Percentiles rank a stretch among this genome's conserved stretches.
These are phyloP conservation scores for Rosa hybrid DNA, from an alignment of 331 rosid genomes.

Conservation along the genomic window DNA sequence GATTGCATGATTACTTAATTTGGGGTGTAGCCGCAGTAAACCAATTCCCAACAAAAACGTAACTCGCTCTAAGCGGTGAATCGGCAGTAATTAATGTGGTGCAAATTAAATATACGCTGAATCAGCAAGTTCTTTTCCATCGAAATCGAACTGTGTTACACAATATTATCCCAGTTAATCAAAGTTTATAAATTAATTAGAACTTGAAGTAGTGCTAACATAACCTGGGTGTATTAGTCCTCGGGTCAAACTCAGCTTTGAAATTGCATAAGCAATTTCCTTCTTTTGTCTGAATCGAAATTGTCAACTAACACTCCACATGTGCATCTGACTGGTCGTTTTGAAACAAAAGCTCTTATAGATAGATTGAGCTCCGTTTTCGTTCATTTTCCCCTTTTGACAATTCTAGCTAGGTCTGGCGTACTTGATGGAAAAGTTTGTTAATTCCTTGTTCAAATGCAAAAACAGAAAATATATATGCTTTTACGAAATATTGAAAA, in stretches of 20 bases:
- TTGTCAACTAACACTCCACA: not conserved
- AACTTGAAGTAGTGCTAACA: not conserved
- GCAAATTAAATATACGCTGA: not conserved
- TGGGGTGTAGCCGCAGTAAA: no score
- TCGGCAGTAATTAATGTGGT: no score
- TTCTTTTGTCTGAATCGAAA: not conserved
- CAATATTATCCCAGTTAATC: not conserved
- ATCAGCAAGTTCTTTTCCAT: not conserved
- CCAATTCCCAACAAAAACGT: no score
- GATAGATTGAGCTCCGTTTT: not conserved
- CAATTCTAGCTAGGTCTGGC: not conserved
- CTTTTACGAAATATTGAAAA: not conserved
- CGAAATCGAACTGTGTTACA: not conserved
- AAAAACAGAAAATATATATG: not conserved
- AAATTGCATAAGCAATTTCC: slow-evolving; percentile 9
- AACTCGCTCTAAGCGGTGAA: no score
- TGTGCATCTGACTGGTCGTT: not conserved
- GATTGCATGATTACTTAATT: no score
- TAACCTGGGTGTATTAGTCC: no score
- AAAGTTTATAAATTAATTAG: not conserved
- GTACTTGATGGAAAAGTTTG: not conserved
- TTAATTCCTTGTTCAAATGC: not conserved
- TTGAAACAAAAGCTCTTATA: not conserved
- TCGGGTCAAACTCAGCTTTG: slow-evolving; percentile 2
- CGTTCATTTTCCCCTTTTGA: not conserved